Conservation (phyloP, 75 land plant species). For the Isoetes taiwanensis region DNA sequence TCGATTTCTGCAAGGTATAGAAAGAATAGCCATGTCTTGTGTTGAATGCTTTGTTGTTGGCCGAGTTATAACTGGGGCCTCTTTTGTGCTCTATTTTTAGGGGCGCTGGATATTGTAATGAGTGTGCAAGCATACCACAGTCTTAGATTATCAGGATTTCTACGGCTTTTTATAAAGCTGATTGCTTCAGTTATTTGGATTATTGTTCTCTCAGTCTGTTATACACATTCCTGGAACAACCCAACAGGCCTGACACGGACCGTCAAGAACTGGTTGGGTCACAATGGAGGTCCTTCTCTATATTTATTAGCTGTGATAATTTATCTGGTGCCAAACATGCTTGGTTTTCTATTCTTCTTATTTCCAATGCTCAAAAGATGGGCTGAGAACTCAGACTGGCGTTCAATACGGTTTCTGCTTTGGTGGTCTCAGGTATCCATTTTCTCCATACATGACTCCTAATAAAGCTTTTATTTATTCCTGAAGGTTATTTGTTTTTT, state of each 20-base stretch:
- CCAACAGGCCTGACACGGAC: slow-evolving; percentile 34
- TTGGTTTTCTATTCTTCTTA: slow-evolving; percentile 51
- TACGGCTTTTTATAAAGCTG: slow-evolving; percentile 42
- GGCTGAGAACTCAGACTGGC: slow-evolving; percentile 94
- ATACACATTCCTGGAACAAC: slow-evolving; percentile 34
- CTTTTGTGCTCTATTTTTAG: slow-evolving; percentile 37
- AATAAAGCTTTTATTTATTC: too few species aligned
- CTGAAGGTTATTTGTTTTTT: too few species aligned
- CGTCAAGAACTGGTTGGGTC: slow-evolving; percentile 32
- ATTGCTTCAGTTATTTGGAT: slow-evolving; percentile 57
- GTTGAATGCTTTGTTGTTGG: too few species aligned
- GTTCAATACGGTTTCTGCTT: slow-evolving; percentile 48
- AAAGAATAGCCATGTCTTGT: too few species aligned
- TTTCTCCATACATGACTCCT: too few species aligned
- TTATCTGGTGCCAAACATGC: slow-evolving; percentile 43
- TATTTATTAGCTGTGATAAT: slow-evolving; percentile 55
- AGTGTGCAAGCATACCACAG: slow-evolving; percentile 68
- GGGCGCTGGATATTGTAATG: slow-evolving; percentile 58
- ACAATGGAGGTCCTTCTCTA: slow-evolving; percentile 55
- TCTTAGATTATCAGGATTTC: slow-evolving; percentile 32
- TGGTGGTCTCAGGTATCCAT: slow-evolving; percentile 99
- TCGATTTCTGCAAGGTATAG: slow-evolving; percentile 56
- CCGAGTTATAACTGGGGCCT: too few species aligned
- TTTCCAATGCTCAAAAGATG: slow-evolving; percentile 83
- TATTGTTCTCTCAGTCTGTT: slow-evolving; percentile 50